Evolutionary conservation across 2,329 filamentous ascomycete genomes (phyloP), one percentile per base, ranked within the genome.

Genomic region (Colletotrichum sp.): DNA sequence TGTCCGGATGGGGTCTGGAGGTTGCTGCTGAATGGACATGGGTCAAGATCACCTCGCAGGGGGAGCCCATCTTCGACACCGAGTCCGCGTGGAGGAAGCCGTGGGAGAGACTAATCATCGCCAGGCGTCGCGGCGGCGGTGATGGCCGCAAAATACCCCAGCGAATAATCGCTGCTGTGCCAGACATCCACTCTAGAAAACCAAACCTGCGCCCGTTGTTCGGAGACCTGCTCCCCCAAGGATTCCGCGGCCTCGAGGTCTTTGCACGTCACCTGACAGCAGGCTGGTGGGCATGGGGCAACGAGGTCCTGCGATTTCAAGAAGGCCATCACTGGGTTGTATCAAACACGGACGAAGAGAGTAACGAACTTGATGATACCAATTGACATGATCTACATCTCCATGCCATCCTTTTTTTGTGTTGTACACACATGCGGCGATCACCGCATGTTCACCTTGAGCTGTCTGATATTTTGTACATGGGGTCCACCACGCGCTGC

Each of bases 261-360:
- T 97, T 96, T 84, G 93, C 94, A 2, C 88, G 95, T 71, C 92
- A 94, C 81, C 84, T 95, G 59, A 95, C 94, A 3, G 89, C 91
- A 9, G 93, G 93, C 0, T 96, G 95, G 94, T 94, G 92, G 89
- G 90, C 90, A 32, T 96, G 94, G 94, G 95, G 95, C 4, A 89
- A 96, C 78, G 92, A 96, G 79, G 92, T 91, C 10, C 82, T 95
- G 73, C 90, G 90, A 76, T 96, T 94, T 79, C 95, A 96, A 80
- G 87, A 89, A 74, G 82, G 87, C 8, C 85, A 88, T 48, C 84
- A 88, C 79, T 93, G 91, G 91, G 16, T 69, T 18, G 24, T 24
- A 34, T 14, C 52, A 7, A 5, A 43, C 26, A 8, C 14, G 13
- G 32, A 1, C 8, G 52, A 34, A 26, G 52, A 62, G 28, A 30